A percentile compares a stretch with the other conserved stretches of the same genome.
phyloP scores from a whole-genome alignment of 1,284 basidiomycete genomes.

The Apiotrichum gracile region DNA sequence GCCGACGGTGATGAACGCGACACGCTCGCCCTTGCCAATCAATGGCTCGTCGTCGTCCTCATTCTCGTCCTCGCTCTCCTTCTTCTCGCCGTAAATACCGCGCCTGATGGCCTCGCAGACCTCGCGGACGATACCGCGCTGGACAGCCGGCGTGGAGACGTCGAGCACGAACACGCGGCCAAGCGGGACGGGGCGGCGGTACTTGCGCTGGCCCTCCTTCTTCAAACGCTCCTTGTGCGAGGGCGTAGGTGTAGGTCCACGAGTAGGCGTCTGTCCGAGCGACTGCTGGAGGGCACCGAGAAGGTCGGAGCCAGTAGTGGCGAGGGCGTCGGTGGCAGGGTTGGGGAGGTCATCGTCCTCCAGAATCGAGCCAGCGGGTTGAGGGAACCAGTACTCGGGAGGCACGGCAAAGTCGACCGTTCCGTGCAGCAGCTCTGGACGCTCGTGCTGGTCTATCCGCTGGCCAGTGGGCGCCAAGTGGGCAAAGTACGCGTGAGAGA shows the following conservation, averaged over 20 bases:
- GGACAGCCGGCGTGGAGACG: constrained; percentile 66
- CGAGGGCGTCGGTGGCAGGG: constrained; percentile 30
- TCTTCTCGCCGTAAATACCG: constrained; percentile 62
- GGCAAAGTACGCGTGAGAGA: constrained; percentile 75
- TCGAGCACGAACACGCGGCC: constrained; percentile 86
- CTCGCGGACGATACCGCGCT: constrained; percentile 66
- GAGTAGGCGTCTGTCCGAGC: constrained; percentile 27
- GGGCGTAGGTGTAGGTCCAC: constrained; percentile 45
- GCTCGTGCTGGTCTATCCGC: constrained; percentile 72
- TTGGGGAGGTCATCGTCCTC: constrained; percentile 52
- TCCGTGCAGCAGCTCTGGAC: constrained; percentile 84
- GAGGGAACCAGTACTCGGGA: constrained; percentile 80
- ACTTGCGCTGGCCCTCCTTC: constrained; percentile 27
- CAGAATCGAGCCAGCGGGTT: constrained; percentile 49
- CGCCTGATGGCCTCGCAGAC: constrained; percentile 63
- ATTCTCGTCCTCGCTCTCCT: constrained; percentile 35
- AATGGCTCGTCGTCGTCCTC: constrained; percentile 49
- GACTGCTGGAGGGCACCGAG: constrained; percentile 40
- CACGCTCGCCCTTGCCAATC: constrained; percentile 44
- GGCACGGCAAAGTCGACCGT: constrained; percentile 88
- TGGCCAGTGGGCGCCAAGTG: constrained; percentile 74
- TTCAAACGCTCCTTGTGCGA: constrained; percentile 28
- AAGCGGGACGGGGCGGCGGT: constrained; percentile 62
- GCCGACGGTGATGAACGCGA: constrained; percentile 87
- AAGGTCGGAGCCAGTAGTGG: constrained; percentile 41